Percentiles rank a stretch among this genome's conserved stretches.
Conservation (phyloP, 148 eudicot species). For the Vaccinium vitisidaea region DNA sequence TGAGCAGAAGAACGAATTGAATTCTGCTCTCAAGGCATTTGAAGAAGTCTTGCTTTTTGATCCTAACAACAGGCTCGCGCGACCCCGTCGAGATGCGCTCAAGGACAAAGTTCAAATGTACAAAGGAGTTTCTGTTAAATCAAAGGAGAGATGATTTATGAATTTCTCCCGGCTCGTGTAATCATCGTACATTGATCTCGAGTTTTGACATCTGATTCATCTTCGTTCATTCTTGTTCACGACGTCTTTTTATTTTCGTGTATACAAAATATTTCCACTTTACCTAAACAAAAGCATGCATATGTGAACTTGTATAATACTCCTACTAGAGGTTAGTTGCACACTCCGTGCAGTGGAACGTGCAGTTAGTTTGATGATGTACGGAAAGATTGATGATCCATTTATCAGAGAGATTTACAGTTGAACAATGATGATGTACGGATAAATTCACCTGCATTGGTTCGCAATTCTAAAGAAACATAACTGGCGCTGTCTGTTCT, state of each 20-base stretch:
- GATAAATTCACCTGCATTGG: neutral
- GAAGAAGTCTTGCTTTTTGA: constrained; percentile 93
- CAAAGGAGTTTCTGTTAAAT: constrained; percentile 74
- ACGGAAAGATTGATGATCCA: no score
- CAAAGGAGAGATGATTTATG: constrained; percentile 44
- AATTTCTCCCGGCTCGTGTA: neutral
- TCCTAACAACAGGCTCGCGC: constrained; percentile 83
- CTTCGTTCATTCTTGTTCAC: neutral
- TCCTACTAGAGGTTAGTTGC: no score
- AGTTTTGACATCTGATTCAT: neutral
- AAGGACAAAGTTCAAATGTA: constrained; percentile 71
- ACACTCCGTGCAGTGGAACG: no score
- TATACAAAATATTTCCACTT: no score
- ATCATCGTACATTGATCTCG: neutral
- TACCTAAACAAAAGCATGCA: no score
- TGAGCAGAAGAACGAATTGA: constrained; percentile 77
- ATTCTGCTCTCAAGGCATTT: constrained; percentile 77
- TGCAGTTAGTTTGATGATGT: no score
- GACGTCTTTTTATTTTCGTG: no score
- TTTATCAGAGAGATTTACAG: neutral
- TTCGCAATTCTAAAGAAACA: neutral
- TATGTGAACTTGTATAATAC: no score
- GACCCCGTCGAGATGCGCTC: constrained; percentile 73
- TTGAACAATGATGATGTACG: neutral
- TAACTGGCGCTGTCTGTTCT: neutral